These are phyloP conservation scores for Podila horticola DNA, from an alignment of 192 early-diverging fungal species.

Conservation along the genomic window DNA sequence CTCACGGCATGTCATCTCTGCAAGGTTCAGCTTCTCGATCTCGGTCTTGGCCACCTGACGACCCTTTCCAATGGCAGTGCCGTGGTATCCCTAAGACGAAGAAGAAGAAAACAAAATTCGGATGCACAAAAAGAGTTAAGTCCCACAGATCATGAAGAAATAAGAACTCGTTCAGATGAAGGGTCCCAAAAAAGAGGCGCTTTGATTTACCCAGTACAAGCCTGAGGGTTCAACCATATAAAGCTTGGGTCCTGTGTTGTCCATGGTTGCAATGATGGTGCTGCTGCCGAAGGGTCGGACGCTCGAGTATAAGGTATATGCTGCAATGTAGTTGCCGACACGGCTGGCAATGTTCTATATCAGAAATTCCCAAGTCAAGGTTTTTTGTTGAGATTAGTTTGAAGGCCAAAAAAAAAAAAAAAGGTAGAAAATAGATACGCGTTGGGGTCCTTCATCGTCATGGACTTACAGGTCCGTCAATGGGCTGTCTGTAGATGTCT, in stretches of 20 bases:
- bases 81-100: conserved; percentile 90
- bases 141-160: too few species aligned
- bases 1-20: conserved; percentile 80
- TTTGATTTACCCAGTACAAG: conserved; percentile 92
- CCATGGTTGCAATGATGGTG: conserved; percentile 85
- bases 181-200: too few species aligned
- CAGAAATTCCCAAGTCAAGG: background rate
- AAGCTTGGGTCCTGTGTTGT: conserved; percentile 84
- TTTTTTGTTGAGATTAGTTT: too few species aligned
- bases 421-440: background rate
- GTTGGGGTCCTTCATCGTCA: background rate
- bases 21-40: conserved; percentile 95
- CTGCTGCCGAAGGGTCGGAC: conserved; percentile 94
- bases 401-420: background rate
- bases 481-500: conserved; percentile 81
- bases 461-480: conserved; percentile 80
- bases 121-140: too few species aligned
- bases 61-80: conserved; percentile 96
- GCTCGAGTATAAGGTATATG: conserved; percentile 96
- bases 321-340: conserved; percentile 91
- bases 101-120: too few species aligned
- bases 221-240: conserved; percentile 98
- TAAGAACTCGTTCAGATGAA: too few species aligned
- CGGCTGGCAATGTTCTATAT: conserved; percentile 88
- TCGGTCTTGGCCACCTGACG: conserved; percentile 98